Percentiles rank a stretch among this genome's conserved stretches.
These are phyloP conservation scores for Mycogone perniciosa DNA, from an alignment of 2,329 filamentous ascomycete species.

Conservation along the genomic window DNA sequence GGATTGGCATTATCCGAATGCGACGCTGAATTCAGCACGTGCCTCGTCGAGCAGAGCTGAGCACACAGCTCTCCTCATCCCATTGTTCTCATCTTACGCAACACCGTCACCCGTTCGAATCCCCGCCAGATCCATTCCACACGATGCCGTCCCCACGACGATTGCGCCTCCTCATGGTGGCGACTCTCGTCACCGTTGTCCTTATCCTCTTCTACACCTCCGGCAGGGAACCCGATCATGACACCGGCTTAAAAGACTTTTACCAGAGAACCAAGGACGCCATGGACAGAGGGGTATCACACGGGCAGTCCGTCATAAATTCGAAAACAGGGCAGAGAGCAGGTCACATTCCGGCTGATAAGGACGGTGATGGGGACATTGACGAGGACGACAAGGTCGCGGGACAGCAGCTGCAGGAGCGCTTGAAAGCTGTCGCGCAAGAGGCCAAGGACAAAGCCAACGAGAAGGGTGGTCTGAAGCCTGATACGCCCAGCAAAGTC, in stretches of 20 bases:
- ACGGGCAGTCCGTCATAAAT: constrained; percentile 35
- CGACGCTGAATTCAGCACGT: too few species aligned
- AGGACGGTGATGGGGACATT: constrained; percentile 49
- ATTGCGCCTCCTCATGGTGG: constrained; percentile 58
- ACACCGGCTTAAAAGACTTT: constrained; percentile 41
- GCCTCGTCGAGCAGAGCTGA: too few species aligned
- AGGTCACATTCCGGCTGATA: constrained; percentile 38
- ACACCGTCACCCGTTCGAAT: constrained; percentile 14
- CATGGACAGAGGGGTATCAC: constrained; percentile 34
- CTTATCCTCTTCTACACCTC: constrained; percentile 67
- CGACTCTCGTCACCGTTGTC: constrained; percentile 58
- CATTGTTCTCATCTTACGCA: background rate
- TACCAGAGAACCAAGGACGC: constrained; percentile 55
- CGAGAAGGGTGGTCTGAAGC: constrained; percentile 55
- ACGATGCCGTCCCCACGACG: constrained; percentile 66
- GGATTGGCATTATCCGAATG: too few species aligned
- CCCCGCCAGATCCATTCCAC: constrained; percentile 8
- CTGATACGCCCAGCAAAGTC: constrained; percentile 51
- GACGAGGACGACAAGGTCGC: constrained; percentile 51
- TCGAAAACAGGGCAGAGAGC: constrained; percentile 32
- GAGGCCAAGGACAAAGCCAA: constrained; percentile 63
- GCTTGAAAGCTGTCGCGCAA: constrained; percentile 62
- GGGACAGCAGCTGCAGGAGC: constrained; percentile 47
- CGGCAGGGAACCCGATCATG: constrained; percentile 37
- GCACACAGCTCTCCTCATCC: background rate